Evolutionary conservation across 129 eudicot species (phyloP), one percentile per base, ranked within the genome.

Genomic region (Flaveria robusta): DNA sequence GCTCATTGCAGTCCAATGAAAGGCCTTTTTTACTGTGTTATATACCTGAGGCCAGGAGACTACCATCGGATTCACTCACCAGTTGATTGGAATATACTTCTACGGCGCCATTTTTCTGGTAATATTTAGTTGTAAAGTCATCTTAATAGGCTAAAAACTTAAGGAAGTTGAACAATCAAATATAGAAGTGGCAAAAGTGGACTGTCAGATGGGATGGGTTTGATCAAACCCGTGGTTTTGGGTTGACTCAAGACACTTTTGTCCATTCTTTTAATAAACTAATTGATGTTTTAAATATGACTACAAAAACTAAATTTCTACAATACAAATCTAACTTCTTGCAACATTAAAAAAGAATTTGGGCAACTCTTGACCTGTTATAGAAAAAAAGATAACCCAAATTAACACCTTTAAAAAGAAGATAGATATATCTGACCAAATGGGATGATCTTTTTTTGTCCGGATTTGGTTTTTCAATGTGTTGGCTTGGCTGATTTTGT

Each of bases 31-130:
- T 91, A 94, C 87, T 94, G 99, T 85, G 99, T 94, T 70, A 86
- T 91, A 56, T 94, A 94, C 89, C 80, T 94, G 87, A 85, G 52
- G 85, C 97, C 93, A 68, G 99, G 99, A 71, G 97, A 94, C 82
- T 94, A 94, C 81, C 99, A 94, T 82, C 89, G 96, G 47, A 75
- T 94, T 77, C 99, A 94, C 85, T 87, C 99, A 50, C 99, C 97
- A 13, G 93, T 85, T 86, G 94, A 94, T 84, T 94, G 99, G 97
- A 91, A 91, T 77, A 77, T 94, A 69, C 81, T 83, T 76, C 83
- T 78, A 54, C 93, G 99, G 10, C 87, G 97, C 2, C 99, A 94
- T 82, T 94, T 94, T 85, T 70, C 96, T 74, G 99, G 99, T 90
- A 83, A 80, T 13, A 26, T 50, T n/a, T 72, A 18, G 19, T 65